These are phyloP conservation scores for Cystobasidium tubakii DNA, from an alignment of 768 basidiomycete species.

Conservation along the genomic window DNA sequence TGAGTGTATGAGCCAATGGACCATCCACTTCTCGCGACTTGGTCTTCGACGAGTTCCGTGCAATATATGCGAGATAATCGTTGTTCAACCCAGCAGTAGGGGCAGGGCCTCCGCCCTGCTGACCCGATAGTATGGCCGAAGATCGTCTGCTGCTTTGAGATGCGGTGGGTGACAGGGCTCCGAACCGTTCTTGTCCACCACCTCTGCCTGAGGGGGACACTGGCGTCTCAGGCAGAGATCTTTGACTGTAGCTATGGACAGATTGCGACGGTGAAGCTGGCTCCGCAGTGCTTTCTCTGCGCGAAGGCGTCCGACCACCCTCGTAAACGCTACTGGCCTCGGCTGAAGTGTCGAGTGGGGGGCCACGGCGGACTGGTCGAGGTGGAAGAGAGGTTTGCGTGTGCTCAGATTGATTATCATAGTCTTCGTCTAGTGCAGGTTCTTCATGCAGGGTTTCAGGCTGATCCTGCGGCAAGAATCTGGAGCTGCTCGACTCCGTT, in stretches of 20 bases:
- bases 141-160: conserved; percentile 12
- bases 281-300: not conserved
- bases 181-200: not conserved
- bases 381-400: not conserved
- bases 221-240: conserved; percentile 22
- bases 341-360: not conserved
- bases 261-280: conserved; percentile 2
- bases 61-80: conserved; percentile 16
- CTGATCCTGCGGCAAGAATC: not conserved
- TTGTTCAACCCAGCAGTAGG: conserved; percentile 8
- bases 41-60: not conserved
- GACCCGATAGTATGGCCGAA: conserved; percentile 8
- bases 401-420: not conserved
- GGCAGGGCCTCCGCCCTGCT: not conserved
- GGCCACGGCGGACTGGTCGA: conserved; percentile 2
- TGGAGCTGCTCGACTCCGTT: not conserved
- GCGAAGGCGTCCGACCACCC: not conserved
- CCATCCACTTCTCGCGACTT: conserved; percentile 29
- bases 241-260: conserved; percentile 10
- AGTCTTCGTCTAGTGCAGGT: not conserved
- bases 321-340: not conserved
- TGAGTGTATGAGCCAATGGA: conserved; percentile 7
- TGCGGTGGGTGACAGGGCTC: not conserved
- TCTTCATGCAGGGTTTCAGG: not conserved
- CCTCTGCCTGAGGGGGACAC: not conserved